A percentile compares a stretch with the other conserved stretches of the same genome.
phyloP scores from a whole-genome alignment of 106 monocot genomes.

The Gastrodia elata region DNA sequence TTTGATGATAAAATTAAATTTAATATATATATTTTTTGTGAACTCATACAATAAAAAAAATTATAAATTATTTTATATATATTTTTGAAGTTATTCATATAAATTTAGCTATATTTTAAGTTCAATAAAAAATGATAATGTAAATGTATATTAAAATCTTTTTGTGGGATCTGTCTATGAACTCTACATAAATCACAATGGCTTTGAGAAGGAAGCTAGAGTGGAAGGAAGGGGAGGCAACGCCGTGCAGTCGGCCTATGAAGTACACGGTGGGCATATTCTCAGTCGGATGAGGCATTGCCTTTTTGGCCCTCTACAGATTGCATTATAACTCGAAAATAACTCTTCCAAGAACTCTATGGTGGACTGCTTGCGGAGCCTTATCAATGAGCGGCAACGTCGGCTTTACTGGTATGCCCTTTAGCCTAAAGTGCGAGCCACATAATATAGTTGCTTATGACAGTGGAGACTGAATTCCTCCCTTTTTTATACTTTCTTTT shows the following conservation, averaged over 20 bases:
- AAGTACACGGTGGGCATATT: conserved; percentile 46
- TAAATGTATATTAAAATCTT: too few species aligned
- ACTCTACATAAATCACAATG: conserved; percentile 24
- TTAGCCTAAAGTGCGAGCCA: conserved; percentile 90
- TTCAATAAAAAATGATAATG: too few species aligned
- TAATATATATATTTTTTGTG: too few species aligned
- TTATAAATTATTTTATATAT: too few species aligned
- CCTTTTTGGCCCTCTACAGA: conserved; percentile 57
- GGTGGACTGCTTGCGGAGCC: conserved; percentile 77
- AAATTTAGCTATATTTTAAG: too few species aligned
- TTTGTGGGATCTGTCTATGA: too few species aligned
- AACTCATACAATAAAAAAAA: too few species aligned
- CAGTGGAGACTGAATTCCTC: too few species aligned
- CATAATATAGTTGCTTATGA: conserved; percentile 90
- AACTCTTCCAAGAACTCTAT: conserved; percentile 67
- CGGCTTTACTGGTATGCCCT: conserved; percentile 66
- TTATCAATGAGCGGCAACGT: conserved; percentile 50
- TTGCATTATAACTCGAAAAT: conserved; percentile 74
- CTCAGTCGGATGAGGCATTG: conserved; percentile 39
- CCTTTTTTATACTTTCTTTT: too few species aligned
- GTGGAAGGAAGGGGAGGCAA: conserved; percentile 49
- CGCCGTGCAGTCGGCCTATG: conserved; percentile 47
- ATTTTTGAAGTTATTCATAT: too few species aligned
- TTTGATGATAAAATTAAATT: too few species aligned
- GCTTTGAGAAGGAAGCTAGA: conserved; percentile 37